These are phyloP conservation scores for Leucocoprinus sp. DNA, from an alignment of 768 basidiomycete genomes.

Conservation along the genomic window DNA sequence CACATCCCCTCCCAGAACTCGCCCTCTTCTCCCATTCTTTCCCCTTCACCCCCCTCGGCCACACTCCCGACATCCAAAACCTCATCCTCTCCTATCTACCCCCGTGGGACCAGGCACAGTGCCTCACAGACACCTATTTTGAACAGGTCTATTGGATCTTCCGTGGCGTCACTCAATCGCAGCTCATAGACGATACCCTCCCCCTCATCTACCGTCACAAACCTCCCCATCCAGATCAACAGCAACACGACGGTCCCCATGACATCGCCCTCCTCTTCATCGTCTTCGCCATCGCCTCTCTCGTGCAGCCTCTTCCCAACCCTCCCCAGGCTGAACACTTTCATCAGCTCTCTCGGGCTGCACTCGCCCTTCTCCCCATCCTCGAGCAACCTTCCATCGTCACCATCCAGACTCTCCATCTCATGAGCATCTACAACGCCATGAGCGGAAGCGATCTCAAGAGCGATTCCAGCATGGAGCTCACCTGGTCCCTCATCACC, in stretches of 20 bases:
- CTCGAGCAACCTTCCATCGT: conserved; percentile 64
- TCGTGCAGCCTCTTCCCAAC: conserved; percentile 28
- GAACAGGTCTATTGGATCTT: conserved; percentile 56
- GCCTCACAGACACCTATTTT: conserved; percentile 57
- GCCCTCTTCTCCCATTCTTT: conserved; percentile 51
- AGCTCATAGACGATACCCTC: conserved; percentile 60
- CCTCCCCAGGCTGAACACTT: conserved; percentile 47
- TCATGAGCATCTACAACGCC: conserved; percentile 62
- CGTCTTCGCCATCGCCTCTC: conserved; percentile 48
- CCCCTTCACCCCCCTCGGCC: conserved; percentile 55
- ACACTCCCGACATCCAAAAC: conserved; percentile 35
- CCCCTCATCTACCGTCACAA: conserved; percentile 51
- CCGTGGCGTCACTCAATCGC: conserved; percentile 51
- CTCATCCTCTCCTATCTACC: conserved; percentile 51
- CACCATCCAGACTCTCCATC: conserved; percentile 61
- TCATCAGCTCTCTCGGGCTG: conserved; percentile 56
- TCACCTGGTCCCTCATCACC: conserved; percentile 59
- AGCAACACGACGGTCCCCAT: conserved; percentile 35
- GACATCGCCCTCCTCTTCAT: conserved; percentile 46
- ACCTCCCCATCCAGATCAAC: conserved; percentile 31
- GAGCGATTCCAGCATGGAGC: conserved; percentile 64
- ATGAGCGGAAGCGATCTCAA: conserved; percentile 58
- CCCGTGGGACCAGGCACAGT: conserved; percentile 38
- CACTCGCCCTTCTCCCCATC: conserved; percentile 59
- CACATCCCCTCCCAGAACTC: conserved; percentile 21